phyloP scores from a whole-genome alignment of 2,329 filamentous ascomycete species.

The Epichloe glyceriae region DNA sequence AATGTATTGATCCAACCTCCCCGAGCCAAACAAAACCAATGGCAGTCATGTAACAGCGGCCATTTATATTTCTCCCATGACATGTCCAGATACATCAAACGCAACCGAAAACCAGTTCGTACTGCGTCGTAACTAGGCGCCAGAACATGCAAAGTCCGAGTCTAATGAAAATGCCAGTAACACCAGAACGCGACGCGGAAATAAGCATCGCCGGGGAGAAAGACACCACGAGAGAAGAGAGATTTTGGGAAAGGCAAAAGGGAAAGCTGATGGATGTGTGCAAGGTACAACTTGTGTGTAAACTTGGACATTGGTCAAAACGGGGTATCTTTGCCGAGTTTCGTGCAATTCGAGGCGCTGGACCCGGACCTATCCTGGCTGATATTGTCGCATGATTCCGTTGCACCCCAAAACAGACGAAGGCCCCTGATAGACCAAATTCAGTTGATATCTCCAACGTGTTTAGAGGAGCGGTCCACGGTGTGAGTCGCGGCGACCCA shows the following conservation, averaged over 20 bases:
- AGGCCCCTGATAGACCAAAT: too few species aligned
- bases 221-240: background rate
- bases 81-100: background rate
- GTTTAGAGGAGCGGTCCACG: too few species aligned
- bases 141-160: background rate
- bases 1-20: background rate
- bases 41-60: background rate
- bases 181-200: background rate
- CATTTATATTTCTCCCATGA: background rate
- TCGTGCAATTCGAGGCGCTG: too few species aligned
- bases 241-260: background rate
- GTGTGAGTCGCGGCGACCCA: too few species aligned
- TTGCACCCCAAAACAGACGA: too few species aligned
- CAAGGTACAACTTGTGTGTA: too few species aligned
- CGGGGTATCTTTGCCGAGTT: too few species aligned
- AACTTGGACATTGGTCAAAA: too few species aligned
- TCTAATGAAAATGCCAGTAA: background rate
- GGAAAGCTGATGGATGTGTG: background rate
- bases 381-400: too few species aligned
- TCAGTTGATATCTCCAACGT: too few species aligned
- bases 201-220: background rate
- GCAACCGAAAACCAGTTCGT: background rate
- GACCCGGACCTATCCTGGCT: too few species aligned
- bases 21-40: background rate
- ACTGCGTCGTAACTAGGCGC: background rate